Percentiles rank a stretch among this genome's conserved stretches.
phyloP scores from a whole-genome alignment of 495 filamentous ascomycete genomes.

The Neurospora sp. region DNA sequence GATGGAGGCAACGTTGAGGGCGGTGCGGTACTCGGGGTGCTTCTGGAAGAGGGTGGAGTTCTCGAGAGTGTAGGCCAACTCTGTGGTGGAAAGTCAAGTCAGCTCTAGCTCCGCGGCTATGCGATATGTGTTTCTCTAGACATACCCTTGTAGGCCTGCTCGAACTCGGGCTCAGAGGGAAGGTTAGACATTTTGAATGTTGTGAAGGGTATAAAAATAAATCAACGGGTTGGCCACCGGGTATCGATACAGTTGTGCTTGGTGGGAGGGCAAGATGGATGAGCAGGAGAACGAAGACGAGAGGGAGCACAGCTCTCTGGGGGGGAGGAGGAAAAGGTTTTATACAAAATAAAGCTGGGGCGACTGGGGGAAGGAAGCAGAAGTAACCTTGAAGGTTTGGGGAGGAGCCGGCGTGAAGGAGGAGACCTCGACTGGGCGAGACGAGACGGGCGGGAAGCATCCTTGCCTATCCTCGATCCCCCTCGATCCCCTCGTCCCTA shows the following conservation, averaged over 20 bases:
- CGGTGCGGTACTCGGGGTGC: slow-evolving; percentile 87
- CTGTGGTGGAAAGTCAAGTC: slow-evolving; percentile 33
- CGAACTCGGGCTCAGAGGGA: slow-evolving; percentile 87
- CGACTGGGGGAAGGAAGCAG: neutral
- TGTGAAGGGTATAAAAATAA: neutral
- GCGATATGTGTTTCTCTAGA: neutral
- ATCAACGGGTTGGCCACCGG: neutral
- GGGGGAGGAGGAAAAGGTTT: slow-evolving; percentile 3
- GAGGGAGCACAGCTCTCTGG: slow-evolving; percentile 1
- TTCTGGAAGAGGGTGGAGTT: slow-evolving; percentile 87
- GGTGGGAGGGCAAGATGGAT: slow-evolving; percentile 4
- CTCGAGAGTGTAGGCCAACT: slow-evolving; percentile 90
- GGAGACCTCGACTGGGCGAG: slow-evolving; percentile 1
- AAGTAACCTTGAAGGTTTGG: slow-evolving; percentile 2
- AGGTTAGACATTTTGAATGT: slow-evolving; percentile 65
- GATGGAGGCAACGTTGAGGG: slow-evolving; percentile 77
- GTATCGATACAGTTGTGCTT: slow-evolving; percentile 9
- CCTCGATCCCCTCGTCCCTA: neutral
- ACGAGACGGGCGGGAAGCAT: neutral
- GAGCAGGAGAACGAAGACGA: neutral
- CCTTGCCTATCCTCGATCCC: neutral
- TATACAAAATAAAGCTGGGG: neutral
- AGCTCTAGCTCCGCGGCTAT: neutral
- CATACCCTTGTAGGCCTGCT: slow-evolving; percentile 94
- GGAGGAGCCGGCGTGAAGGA: neutral